Conservation (phyloP, 2,329 filamentous ascomycete species). For the Talaromyces sp. region DNA sequence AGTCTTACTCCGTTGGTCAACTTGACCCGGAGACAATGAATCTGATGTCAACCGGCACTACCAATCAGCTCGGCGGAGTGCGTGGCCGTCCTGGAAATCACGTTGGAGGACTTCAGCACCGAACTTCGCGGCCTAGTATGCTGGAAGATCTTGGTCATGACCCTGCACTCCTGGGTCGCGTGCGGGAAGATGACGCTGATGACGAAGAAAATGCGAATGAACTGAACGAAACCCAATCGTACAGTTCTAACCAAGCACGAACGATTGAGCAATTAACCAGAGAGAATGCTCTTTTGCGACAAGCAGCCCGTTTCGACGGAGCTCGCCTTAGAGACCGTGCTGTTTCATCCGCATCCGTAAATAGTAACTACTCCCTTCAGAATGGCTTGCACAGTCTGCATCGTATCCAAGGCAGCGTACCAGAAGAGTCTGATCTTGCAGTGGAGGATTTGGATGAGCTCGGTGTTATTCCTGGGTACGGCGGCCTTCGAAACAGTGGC, state of each 20-base stretch:
- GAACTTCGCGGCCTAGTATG: slow-evolving; percentile 62
- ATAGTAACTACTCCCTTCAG: slow-evolving; percentile 33
- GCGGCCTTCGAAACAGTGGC: slow-evolving; percentile 35
- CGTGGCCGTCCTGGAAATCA: slow-evolving; percentile 44
- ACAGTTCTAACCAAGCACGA: slow-evolving; percentile 41
- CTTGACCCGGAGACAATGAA: slow-evolving; percentile 63
- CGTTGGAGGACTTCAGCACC: slow-evolving; percentile 70
- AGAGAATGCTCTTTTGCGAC: slow-evolving; percentile 48
- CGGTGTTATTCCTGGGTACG: slow-evolving; percentile 38
- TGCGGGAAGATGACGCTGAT: slow-evolving; percentile 48
- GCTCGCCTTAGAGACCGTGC: slow-evolving; percentile 40
- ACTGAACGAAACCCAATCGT: slow-evolving; percentile 38
- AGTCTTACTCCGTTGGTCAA: slow-evolving; percentile 95
- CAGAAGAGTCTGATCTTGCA: slow-evolving; percentile 44
- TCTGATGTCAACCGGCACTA: slow-evolving; percentile 33
- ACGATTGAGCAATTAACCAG: slow-evolving; percentile 47
- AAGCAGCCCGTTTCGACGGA: slow-evolving; percentile 42
- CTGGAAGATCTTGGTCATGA: slow-evolving; percentile 48
- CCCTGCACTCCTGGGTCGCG: slow-evolving; percentile 44
- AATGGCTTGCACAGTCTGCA: slow-evolving; percentile 34
- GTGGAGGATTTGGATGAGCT: slow-evolving; percentile 47
- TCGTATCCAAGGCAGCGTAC: slow-evolving; percentile 41
- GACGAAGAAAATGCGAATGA: slow-evolving; percentile 37
- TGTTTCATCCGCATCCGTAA: slow-evolving; percentile 39
- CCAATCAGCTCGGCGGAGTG: slow-evolving; percentile 28